phyloP scores from a whole-genome alignment of 179 eudicot genomes.

The Spinacia oleracea region DNA sequence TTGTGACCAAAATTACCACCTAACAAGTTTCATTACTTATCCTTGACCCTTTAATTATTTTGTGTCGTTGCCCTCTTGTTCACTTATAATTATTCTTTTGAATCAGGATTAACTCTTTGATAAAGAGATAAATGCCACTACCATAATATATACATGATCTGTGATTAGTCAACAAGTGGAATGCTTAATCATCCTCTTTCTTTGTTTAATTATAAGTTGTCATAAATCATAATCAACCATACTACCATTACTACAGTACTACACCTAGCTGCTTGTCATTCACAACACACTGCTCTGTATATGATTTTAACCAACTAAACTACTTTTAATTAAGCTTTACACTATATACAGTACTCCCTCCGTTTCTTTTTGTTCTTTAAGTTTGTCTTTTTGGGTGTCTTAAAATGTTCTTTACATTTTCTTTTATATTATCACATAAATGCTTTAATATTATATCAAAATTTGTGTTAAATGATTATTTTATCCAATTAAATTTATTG shows the following conservation, averaged over 20 bases:
- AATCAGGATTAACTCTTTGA: background rate
- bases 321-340: too few relatives aligned
- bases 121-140: slow-evolving; percentile 12
- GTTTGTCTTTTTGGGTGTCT: too few relatives aligned
- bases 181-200: slow-evolving; percentile 25
- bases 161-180: slow-evolving; percentile 3
- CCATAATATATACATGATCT: background rate
- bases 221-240: background rate
- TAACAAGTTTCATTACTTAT: slow-evolving; percentile 16
- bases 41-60: slow-evolving; percentile 1
- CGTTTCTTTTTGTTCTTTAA: too few relatives aligned
- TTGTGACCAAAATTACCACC: slow-evolving; percentile 19
- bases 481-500: too few relatives aligned
- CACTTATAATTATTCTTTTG: slow-evolving; percentile 20
- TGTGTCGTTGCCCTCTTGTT: background rate
- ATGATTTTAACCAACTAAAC: too few relatives aligned
- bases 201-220: slow-evolving; percentile 3
- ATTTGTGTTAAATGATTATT: too few relatives aligned
- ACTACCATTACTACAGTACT: background rate
- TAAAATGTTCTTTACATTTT: too few relatives aligned
- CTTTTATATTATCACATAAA: too few relatives aligned
- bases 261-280: too few relatives aligned
- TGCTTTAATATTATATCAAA: too few relatives aligned
- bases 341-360: too few relatives aligned
- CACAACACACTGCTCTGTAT: too few relatives aligned